These are phyloP conservation scores for Solanum tarijense DNA, from an alignment of 257 asterid species.

Conservation along the genomic window DNA sequence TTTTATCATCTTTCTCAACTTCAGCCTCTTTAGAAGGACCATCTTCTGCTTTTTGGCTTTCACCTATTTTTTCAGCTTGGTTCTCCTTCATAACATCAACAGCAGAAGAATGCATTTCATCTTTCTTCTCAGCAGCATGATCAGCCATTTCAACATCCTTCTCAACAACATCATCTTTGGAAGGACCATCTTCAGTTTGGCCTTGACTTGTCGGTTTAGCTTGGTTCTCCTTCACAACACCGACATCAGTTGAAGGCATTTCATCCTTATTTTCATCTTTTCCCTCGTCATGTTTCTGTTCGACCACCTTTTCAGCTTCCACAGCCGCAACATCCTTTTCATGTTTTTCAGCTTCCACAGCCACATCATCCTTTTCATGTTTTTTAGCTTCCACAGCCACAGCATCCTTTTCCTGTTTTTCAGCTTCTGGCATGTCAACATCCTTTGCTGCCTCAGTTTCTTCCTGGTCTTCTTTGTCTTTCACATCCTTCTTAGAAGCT, in stretches of 20 bases:
- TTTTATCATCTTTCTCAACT: not conserved
- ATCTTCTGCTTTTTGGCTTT: not conserved
- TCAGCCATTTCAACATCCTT: slow-evolving; percentile 5
- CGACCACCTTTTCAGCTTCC: not conserved
- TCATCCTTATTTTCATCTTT: not conserved
- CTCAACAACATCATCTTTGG: not conserved
- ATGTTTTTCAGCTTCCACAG: slow-evolving; percentile 15
- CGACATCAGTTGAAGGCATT: not conserved
- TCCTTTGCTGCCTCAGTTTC: slow-evolving; percentile 16
- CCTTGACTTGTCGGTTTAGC: not conserved
- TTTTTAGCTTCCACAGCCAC: not conserved
- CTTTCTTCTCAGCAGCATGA: slow-evolving; percentile 4
- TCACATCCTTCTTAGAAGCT: slow-evolving; percentile 19
- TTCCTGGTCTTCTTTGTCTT: slow-evolving; percentile 15
- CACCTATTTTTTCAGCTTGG: not conserved
- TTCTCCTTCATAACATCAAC: not conserved
- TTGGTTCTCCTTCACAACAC: slow-evolving; percentile 5
- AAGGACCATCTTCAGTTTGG: slow-evolving; percentile 3
- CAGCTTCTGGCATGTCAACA: slow-evolving; percentile 16
- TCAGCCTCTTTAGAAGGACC: not conserved
- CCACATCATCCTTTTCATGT: not conserved
- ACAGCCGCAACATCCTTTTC: not conserved
- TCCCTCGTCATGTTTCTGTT: not conserved
- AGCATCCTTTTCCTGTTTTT: slow-evolving; percentile 5
- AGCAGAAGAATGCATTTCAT: not conserved